Conservation (phyloP, 139 green algal species). For the Tetraselmis striata region DNA sequence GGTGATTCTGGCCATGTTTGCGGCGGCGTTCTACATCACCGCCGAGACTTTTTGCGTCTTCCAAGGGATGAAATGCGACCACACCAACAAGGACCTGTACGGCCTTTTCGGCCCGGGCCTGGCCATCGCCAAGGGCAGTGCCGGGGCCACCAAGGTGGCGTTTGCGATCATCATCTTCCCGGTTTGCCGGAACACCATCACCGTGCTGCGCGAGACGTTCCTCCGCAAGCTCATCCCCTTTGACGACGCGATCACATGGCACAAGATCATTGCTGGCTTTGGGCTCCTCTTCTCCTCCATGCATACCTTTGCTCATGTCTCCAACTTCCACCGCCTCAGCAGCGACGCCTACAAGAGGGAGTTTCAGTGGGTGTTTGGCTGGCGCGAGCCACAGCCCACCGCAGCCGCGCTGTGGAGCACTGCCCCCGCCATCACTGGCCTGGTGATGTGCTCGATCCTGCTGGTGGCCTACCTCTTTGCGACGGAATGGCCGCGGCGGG, state of each 20-base stretch:
- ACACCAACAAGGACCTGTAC: background rate
- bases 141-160: conserved; percentile 12
- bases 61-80: background rate
- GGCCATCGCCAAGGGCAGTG: conserved; percentile 14
- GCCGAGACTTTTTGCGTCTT: background rate
- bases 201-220: conserved; percentile 11
- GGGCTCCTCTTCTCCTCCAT: conserved; percentile 6
- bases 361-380: background rate
- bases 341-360: background rate
- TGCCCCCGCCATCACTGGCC: background rate
- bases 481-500: conserved; percentile 1
- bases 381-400: background rate
- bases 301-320: conserved; percentile 9
- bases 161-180: conserved; percentile 19
- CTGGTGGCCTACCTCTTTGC: conserved; percentile 2
- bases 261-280: conserved; percentile 8
- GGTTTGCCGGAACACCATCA: conserved; percentile 22
- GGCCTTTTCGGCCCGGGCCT: conserved; percentile 11
- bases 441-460: background rate
- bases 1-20: background rate
- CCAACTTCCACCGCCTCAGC: background rate
- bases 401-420: background rate
- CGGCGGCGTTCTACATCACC: background rate
- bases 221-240: conserved; percentile 14
- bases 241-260: conserved; percentile 15